Evolutionary conservation across 2,329 filamentous ascomycete species (phyloP).

Genomic region (Colletotrichum sp.): DNA sequence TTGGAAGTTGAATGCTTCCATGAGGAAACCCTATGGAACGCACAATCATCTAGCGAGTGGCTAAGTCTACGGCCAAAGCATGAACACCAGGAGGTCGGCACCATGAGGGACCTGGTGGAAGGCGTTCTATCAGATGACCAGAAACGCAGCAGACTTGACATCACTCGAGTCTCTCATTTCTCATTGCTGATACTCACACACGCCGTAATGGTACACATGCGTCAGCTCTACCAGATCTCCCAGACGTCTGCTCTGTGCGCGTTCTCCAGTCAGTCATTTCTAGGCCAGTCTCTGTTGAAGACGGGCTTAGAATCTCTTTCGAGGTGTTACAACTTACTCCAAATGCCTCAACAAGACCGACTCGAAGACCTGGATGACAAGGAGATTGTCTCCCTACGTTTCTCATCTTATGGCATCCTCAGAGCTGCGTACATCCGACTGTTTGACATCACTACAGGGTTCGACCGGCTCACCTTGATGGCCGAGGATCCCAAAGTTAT

Average conservation of each 20-base stretch:
- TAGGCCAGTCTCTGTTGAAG: neutral
- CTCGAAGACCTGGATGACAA: neutral
- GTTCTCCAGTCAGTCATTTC: neutral
- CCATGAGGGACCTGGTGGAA: neutral
- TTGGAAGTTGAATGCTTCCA: neutral
- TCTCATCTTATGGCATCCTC: neutral
- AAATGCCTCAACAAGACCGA: neutral
- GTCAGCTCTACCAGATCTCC: neutral
- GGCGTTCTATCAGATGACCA: neutral
- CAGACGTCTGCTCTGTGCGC: neutral
- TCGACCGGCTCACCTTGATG: neutral
- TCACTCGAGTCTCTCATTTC: neutral
- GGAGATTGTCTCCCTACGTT: neutral
- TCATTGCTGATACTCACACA: neutral
- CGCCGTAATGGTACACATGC: neutral
- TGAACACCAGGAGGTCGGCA: neutral
- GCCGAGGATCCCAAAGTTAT: neutral
- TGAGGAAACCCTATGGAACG: neutral
- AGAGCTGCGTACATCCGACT: neutral
- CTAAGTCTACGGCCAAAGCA: neutral
- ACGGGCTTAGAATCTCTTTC: neutral
- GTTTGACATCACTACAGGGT: neutral
- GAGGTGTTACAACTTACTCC: neutral
- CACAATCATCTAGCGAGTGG: neutral
- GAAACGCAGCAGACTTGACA: neutral